These are phyloP conservation scores for Erythrophleum ivorense DNA, from an alignment of 331 rosid genomes.

Conservation along the genomic window DNA sequence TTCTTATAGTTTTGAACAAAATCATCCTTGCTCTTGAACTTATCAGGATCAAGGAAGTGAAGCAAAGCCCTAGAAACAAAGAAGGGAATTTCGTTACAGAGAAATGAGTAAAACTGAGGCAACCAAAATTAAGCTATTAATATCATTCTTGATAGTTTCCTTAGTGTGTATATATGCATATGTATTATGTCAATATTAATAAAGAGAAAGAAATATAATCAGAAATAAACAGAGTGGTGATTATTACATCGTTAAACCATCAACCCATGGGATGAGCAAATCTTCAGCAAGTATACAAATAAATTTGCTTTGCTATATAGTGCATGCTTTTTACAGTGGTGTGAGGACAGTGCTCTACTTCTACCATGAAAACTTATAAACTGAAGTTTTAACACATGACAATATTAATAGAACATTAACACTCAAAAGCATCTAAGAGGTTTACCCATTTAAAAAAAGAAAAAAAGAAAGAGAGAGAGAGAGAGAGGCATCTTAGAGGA, in stretches of 20 bases:
- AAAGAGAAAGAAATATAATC: not conserved
- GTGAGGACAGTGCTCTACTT: not conserved
- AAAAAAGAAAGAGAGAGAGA: not conserved
- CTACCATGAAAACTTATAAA: not conserved
- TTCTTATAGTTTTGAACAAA: conserved; percentile 97
- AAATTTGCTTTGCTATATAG: not conserved
- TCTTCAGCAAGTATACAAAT: not conserved
- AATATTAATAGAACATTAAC: not conserved
- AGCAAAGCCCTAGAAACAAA: conserved; percentile 83
- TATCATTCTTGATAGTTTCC: conserved; percentile 14
- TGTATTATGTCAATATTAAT: not conserved
- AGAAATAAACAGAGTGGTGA: conserved; percentile 25
- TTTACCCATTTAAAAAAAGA: not conserved
- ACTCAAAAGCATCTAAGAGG: conserved; percentile 7
- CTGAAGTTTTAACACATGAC: not conserved
- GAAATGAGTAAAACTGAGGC: conserved; percentile 4
- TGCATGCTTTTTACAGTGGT: not conserved
- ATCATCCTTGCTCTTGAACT: conserved; percentile 93
- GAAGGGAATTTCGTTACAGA: conserved; percentile 10
- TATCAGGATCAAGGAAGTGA: conserved; percentile 88
- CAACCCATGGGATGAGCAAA: not conserved
- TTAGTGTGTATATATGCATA: not conserved
- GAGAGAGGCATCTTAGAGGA: not conserved
- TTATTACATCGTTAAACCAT: conserved; percentile 21
- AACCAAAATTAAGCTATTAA: conserved; percentile 29